Evolutionary conservation across 2,329 filamentous ascomycete genomes (phyloP).

Genomic region (Colletotrichum agaves): DNA sequence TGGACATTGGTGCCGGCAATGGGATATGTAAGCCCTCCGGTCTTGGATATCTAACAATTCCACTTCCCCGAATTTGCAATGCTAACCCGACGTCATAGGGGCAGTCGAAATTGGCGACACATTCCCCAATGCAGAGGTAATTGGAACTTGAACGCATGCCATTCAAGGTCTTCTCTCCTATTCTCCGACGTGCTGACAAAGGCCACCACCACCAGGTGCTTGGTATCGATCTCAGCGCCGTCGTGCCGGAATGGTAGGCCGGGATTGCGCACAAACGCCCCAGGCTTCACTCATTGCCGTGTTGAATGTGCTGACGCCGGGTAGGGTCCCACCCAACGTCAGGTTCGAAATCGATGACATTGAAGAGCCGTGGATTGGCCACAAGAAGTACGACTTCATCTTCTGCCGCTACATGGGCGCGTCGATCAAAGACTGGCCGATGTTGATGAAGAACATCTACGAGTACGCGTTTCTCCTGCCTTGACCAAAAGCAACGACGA

Average conservation of each 20-base stretch:
- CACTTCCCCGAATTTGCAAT: too few relatives aligned
- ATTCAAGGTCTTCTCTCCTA: too few relatives aligned
- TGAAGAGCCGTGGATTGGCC: constrained; percentile 58
- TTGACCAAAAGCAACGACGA: too few relatives aligned
- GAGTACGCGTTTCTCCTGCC: constrained; percentile 13
- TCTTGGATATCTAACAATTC: too few relatives aligned
- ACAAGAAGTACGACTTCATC: constrained; percentile 48
- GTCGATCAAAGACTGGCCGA: constrained; percentile 27
- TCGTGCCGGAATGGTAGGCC: constrained; percentile 38
- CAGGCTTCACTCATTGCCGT: too few relatives aligned
- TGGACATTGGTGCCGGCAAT: constrained; percentile 70
- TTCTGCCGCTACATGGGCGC: constrained; percentile 39
- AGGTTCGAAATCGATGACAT: constrained; percentile 74
- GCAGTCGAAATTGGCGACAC: constrained; percentile 19
- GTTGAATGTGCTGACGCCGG: too few relatives aligned
- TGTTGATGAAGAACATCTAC: constrained; percentile 29
- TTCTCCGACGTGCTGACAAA: too few relatives aligned
- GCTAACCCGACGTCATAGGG: background rate
- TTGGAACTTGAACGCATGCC: background rate
- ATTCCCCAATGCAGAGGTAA: constrained; percentile 16
- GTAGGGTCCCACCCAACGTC: constrained; percentile 68
- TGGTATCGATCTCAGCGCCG: constrained; percentile 26
- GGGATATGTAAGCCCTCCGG: constrained; percentile 60
- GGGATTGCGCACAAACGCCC: too few relatives aligned
- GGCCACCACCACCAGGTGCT: background rate